These are phyloP conservation scores for Leucocoprinus birnbaumii DNA, from an alignment of 768 basidiomycete genomes.

Conservation along the genomic window DNA sequence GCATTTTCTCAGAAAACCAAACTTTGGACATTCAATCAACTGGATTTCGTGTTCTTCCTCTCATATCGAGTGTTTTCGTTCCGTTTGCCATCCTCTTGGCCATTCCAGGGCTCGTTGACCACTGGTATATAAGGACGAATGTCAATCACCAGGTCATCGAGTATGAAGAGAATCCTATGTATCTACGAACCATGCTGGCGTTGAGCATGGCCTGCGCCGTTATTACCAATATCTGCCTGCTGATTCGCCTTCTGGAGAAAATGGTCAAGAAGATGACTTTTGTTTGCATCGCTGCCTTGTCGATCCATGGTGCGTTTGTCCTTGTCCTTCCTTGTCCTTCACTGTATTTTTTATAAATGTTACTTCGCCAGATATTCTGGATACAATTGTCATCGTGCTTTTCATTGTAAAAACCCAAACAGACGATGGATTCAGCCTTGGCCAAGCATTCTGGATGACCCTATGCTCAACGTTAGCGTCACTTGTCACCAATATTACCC, in stretches of 20 bases:
- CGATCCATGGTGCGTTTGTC: slow-evolving; percentile 72
- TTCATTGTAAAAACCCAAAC: slow-evolving; percentile 65
- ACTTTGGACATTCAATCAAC: slow-evolving; percentile 16
- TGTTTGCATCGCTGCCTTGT: slow-evolving; percentile 58
- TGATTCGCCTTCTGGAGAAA: slow-evolving; percentile 72
- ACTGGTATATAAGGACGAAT: slow-evolving; percentile 66
- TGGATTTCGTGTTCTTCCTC: slow-evolving; percentile 59
- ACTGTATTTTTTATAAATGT: too few relatives aligned
- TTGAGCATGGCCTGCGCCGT: slow-evolving; percentile 69
- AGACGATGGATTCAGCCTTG: slow-evolving; percentile 69
- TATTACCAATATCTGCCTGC: slow-evolving; percentile 64
- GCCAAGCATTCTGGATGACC: slow-evolving; percentile 73
- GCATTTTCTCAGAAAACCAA: neutral
- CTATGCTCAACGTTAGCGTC: slow-evolving; percentile 72
- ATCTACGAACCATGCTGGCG: slow-evolving; percentile 59
- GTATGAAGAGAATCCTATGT: slow-evolving; percentile 45
- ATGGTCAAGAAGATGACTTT: slow-evolving; percentile 61
- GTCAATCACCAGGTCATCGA: slow-evolving; percentile 40
- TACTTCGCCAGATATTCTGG: slow-evolving; percentile 82
- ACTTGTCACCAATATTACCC: slow-evolving; percentile 60
- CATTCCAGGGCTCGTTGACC: slow-evolving; percentile 75
- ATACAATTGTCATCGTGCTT: slow-evolving; percentile 50
- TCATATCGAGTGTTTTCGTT: slow-evolving; percentile 64
- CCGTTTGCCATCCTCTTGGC: slow-evolving; percentile 81
- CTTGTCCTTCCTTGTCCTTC: too few relatives aligned